Percentiles rank a stretch among this genome's conserved stretches.
phyloP scores from a whole-genome alignment of 805 yeast species.

The Ascoidea rubescens region DNA sequence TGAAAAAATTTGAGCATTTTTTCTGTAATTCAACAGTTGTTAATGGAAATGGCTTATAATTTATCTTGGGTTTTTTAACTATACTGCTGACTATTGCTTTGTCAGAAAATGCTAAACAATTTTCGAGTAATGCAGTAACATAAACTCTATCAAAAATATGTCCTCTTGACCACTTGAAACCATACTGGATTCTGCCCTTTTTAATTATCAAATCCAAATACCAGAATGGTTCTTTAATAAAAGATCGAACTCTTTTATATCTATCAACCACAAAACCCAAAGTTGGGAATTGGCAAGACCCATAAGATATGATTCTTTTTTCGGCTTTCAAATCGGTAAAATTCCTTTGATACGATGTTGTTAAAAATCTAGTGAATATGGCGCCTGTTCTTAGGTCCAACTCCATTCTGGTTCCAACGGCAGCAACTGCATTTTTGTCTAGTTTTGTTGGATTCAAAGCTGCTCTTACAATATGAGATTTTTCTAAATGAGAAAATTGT shows the following conservation, averaged over 20 bases:
- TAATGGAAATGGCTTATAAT: slow-evolving; percentile 76
- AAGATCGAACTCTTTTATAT: slow-evolving; percentile 57
- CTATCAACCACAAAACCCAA: slow-evolving; percentile 93
- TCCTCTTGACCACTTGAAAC: slow-evolving; percentile 60
- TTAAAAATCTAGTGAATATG: slow-evolving; percentile 73
- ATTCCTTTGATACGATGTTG: slow-evolving; percentile 30
- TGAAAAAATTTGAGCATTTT: slow-evolving; percentile 62
- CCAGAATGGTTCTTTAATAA: slow-evolving; percentile 77
- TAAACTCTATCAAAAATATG: slow-evolving; percentile 61
- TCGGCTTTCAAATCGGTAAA: slow-evolving; percentile 11
- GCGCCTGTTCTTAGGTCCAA: slow-evolving; percentile 82
- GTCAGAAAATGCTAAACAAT: slow-evolving; percentile 37
- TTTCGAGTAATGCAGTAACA: slow-evolving; percentile 51
- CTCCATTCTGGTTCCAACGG: slow-evolving; percentile 78
- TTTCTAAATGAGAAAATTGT: slow-evolving; percentile 75
- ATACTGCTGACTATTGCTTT: slow-evolving; percentile 37
- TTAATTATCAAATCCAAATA: slow-evolving; percentile 38
- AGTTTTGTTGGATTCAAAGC: slow-evolving; percentile 53
- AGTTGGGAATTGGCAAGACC: slow-evolving; percentile 94
- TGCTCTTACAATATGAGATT: slow-evolving; percentile 58
- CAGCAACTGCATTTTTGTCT: slow-evolving; percentile 60
- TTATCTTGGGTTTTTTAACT: slow-evolving; percentile 49
- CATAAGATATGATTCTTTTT: slow-evolving; percentile 50
- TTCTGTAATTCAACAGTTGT: slow-evolving; percentile 92
- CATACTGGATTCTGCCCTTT: slow-evolving; percentile 20